Evolutionary conservation across 805 yeast genomes (phyloP).

Genomic region (Schizosaccharomyces cryophilus): DNA sequence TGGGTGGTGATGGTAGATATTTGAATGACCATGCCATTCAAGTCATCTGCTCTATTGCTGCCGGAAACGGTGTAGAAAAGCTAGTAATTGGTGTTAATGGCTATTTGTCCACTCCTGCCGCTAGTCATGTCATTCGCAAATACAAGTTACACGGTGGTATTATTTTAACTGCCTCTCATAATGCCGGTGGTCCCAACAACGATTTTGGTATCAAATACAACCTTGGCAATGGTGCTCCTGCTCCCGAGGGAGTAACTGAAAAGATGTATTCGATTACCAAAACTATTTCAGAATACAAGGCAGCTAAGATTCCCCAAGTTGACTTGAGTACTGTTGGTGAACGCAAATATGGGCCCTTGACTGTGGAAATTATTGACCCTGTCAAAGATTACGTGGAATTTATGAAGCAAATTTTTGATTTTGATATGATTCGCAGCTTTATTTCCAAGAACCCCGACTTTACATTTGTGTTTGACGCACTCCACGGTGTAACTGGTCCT

Average conservation of each 20-base stretch:
- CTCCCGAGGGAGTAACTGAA: conserved; percentile 84
- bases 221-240: conserved; percentile 90
- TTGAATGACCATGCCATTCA: conserved; percentile 66
- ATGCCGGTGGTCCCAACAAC: conserved; percentile 77
- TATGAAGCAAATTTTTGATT: conserved; percentile 71
- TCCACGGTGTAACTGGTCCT: conserved; percentile 94
- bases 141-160: conserved; percentile 66
- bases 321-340: conserved; percentile 38
- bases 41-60: conserved; percentile 56
- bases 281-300: conserved; percentile 33
- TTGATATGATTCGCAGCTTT: conserved; percentile 51
- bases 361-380: conserved; percentile 62
- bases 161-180: conserved; percentile 85
- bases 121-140: conserved; percentile 73
- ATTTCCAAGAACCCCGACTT: conserved; percentile 30
- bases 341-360: conserved; percentile 29
- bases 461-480: conserved; percentile 61
- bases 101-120: conserved; percentile 82
- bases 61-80: conserved; percentile 70
- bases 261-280: conserved; percentile 53
- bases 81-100: conserved; percentile 75
- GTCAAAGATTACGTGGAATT: conserved; percentile 53
- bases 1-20: conserved; percentile 94
- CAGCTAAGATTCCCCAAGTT: conserved; percentile 35
- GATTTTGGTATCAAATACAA: conserved; percentile 93